phyloP scores from a whole-genome alignment of 805 yeast species.

The Hemisphaericaspora nanyangensis region DNA sequence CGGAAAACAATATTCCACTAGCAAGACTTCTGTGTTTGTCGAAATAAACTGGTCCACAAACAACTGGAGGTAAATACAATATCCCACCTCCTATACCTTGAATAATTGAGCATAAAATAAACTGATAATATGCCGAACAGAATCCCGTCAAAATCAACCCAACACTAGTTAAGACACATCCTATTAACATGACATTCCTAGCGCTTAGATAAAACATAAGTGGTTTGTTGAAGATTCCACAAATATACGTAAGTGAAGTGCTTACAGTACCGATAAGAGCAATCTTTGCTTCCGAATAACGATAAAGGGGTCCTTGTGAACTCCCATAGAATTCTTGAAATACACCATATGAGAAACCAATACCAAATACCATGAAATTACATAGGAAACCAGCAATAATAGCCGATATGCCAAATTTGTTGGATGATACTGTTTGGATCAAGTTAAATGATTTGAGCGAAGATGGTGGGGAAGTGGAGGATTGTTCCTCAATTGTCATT shows the following conservation, averaged over 20 bases:
- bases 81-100: slow-evolving; percentile 30
- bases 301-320: slow-evolving; percentile 22
- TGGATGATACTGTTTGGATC: background rate
- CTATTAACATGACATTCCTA: slow-evolving; percentile 21
- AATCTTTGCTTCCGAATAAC: slow-evolving; percentile 19
- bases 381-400: slow-evolving; percentile 17
- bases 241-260: slow-evolving; percentile 24
- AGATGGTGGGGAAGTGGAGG: background rate
- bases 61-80: slow-evolving; percentile 30
- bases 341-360: slow-evolving; percentile 34
- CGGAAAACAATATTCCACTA: slow-evolving; percentile 31
- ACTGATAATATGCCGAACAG: slow-evolving; percentile 18
- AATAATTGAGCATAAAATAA: slow-evolving; percentile 29
- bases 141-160: slow-evolving; percentile 27
- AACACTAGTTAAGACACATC: slow-evolving; percentile 20
- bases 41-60: slow-evolving; percentile 29
- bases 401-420: slow-evolving; percentile 10
- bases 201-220: slow-evolving; percentile 14
- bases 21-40: slow-evolving; percentile 28
- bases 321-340: slow-evolving; percentile 32
- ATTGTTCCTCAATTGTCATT: background rate
- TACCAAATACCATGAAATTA: slow-evolving; percentile 33
- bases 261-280: slow-evolving; percentile 33
- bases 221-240: slow-evolving; percentile 23
- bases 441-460: background rate